phyloP scores from a whole-genome alignment of 2,329 filamentous ascomycete species.

The Paraconiothyrium brasiliense region DNA sequence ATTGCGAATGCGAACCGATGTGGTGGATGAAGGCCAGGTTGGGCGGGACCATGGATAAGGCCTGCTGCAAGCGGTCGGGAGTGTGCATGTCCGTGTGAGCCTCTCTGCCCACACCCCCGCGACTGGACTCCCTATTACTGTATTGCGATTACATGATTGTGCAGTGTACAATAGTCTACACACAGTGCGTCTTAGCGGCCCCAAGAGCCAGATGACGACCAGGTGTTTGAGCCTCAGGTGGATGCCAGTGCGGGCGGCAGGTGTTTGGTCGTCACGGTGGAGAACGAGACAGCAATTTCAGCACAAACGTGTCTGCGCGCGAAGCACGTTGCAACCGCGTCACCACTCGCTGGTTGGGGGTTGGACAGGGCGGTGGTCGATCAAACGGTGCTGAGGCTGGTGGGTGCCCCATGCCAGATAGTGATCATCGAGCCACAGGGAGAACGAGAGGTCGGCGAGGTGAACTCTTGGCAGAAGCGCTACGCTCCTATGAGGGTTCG shows the following conservation, averaged over 20 bases:
- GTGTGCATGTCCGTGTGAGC: conserved; percentile 23
- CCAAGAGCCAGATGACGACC: background rate
- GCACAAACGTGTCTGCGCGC: conserved; percentile 10
- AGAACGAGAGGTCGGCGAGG: conserved; percentile 49
- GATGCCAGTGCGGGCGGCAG: background rate
- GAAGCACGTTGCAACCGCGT: conserved; percentile 27
- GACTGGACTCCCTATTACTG: background rate
- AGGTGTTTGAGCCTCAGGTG: background rate
- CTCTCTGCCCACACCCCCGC: conserved; percentile 9
- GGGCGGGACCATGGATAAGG: conserved; percentile 22
- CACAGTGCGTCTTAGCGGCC: background rate
- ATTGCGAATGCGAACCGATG: conserved; percentile 14
- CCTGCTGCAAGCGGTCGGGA: conserved; percentile 22
- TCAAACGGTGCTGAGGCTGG: conserved; percentile 52
- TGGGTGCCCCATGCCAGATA: conserved; percentile 39
- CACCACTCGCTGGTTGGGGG: conserved; percentile 25
- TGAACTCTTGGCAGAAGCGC: conserved; percentile 34
- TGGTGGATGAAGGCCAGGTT: conserved; percentile 22
- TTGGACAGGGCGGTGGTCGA: conserved; percentile 39
- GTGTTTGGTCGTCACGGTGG: background rate
- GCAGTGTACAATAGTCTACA: background rate
- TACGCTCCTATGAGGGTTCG: background rate
- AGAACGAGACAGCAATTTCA: conserved; percentile 6
- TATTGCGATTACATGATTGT: background rate
- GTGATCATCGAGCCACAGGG: conserved; percentile 44